Base-by-base conservation (phyloP, 139 green algal species). In the Monoraphidium neglectum region DNA sequence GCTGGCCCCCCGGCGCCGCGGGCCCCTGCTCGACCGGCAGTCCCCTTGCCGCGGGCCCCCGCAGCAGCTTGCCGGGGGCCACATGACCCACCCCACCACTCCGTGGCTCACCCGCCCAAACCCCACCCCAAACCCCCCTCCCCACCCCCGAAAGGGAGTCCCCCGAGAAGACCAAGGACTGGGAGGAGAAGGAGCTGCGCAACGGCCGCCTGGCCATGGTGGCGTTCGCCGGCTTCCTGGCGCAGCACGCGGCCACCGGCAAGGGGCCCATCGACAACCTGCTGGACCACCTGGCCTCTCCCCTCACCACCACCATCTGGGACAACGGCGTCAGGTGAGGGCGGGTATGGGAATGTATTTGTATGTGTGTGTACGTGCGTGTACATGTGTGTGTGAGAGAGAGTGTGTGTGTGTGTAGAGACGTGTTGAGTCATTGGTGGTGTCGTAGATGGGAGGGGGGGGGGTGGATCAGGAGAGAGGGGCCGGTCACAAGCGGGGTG, bases 161-260 rank as follows among this genome's bases (percentile, higher is more conserved):
- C 43, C 43, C 43, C 43, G 43, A 51, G 43, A 51, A 51, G 43
- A 51, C 43, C 43, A 8, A 12, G 8, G 43, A 51, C 59, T 76
- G 82, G 35, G 87, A 94, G 84, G 71, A 91, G 32, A 90, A 90
- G 83, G 89, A 93, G 84, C 79, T 94, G 61, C 92, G 91, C 82
- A 93, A 93, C 75, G 82, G 76, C 59, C 81, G 88, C 63, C 84
- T 93, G 56, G 88, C 88, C 33, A 91, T 91, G 87, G 21, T 92
- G 13, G 74, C 85, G 35, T 88, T 90, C 76, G 47, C 89, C 13
- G 89, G 87, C 63, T 94, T 92, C 74, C 59, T 83, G n/a, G 78
- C 79, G 36, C 60, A 70, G 64, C 35, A 61, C 37, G 43, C 64
- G 61, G 72, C 72, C 38, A 78, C 72, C 16, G 88, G 80, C 75